Percentiles rank a stretch among this genome's conserved stretches.
phyloP scores from a whole-genome alignment of 75 land plant species.

The Cunninghamia lanceolata region DNA sequence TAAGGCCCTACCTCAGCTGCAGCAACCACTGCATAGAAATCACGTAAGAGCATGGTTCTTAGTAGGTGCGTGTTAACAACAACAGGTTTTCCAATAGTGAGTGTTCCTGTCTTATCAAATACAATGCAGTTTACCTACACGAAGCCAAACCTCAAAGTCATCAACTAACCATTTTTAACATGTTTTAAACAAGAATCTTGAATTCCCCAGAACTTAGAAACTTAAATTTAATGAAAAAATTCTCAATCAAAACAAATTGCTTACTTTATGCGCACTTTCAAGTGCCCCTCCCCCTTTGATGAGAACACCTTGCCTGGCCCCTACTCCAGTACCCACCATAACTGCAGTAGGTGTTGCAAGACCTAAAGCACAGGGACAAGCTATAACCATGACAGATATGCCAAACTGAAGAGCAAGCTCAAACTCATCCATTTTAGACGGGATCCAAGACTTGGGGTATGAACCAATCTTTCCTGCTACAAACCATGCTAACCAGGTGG shows the following conservation, averaged over 20 bases:
- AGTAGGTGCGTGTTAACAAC: constrained; percentile 68
- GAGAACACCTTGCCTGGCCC: constrained; percentile 88
- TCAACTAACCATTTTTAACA: neutral
- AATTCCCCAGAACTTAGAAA: neutral
- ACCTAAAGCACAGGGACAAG: constrained; percentile 98
- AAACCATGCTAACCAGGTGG: constrained; percentile 88
- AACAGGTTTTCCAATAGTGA: constrained; percentile 82
- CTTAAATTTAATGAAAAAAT: neutral
- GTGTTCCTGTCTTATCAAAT: constrained; percentile 96
- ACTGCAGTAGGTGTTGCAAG: constrained; percentile 98
- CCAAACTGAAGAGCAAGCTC: constrained; percentile 94
- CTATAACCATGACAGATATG: constrained; percentile 82
- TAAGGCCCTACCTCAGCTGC: constrained; percentile 61
- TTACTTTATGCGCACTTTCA: constrained; percentile 81
- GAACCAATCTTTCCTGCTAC: constrained; percentile 60
- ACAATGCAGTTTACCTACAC: constrained; percentile 75
- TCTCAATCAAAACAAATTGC: neutral
- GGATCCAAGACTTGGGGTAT: constrained; percentile 80
- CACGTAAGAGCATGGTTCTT: constrained; percentile 46
- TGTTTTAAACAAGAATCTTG: neutral
- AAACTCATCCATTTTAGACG: constrained; percentile 73
- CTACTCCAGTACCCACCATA: constrained; percentile 98
- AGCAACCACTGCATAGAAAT: constrained; percentile 64
- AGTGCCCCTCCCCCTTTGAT: constrained; percentile 96
- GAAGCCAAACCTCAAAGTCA: neutral